Evolutionary conservation across 768 basidiomycete genomes (phyloP), one percentile per base, ranked within the genome.

Genomic region (Steccherinum ochraceum): DNA sequence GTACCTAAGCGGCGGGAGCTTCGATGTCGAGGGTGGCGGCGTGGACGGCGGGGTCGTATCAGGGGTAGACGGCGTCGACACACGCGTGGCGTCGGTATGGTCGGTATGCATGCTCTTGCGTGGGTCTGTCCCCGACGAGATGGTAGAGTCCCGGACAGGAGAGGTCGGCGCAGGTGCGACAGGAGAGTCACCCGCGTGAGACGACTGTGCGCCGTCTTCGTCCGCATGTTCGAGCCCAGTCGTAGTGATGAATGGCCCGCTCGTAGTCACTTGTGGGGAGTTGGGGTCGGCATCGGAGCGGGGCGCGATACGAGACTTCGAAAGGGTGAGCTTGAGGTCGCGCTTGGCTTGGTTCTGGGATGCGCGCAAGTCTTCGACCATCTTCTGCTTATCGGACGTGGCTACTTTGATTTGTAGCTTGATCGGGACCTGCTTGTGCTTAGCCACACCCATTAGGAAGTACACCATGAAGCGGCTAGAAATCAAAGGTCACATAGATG

Each of bases 401-500:
- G 69, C 81, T n/a, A 80, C 72, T 55, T 86, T 88, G 59, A 86
- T 78, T 1, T 81, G 83, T 5, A 94, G 62, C 50, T 83, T 77
- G 81, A 59, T 86, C 89, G n/a, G 74, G 61, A 56, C 79, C 81
- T 53, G 78, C 77, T 42, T 71, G 67, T 12, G 86, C 56, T 35
- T 35, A 16, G 30, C 30, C 16, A 35, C 30, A 7, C 30, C 30
- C 16, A 35, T 35, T 7, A 35, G 30, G 30, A 35, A 35, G 30
- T 35, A 35, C 30, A 35, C 30, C 30, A 35, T 35, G 30, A 35
- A 35, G 30, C 30, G 30, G 7, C 30, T 35, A 16, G n/a, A n/a
- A n/a, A n/a, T n/a, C n/a, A n/a, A n/a, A n/a, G n/a, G n/a, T n/a
- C n/a, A n/a, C n/a, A n/a, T n/a, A n/a, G n/a, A n/a, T n/a, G n/a